Percentiles rank a stretch among this genome's conserved stretches.
Evolutionary conservation across 345 rosid species (phyloP).

Genomic region (Eucalyptus coolabah): DNA sequence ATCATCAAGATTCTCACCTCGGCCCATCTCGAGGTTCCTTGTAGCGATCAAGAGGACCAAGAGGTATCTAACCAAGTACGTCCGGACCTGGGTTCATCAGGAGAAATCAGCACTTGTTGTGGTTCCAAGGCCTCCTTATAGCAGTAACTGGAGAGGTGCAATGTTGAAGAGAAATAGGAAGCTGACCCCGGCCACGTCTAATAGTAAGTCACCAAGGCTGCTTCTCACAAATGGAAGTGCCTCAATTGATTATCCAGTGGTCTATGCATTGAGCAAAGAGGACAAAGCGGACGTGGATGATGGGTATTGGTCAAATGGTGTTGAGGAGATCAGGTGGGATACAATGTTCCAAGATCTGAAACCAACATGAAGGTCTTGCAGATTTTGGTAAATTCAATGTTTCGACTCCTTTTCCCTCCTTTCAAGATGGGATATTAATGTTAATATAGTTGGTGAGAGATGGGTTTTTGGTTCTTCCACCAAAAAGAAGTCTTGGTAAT

Average conservation of each 20-base stretch:
- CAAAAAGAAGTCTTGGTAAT: background rate
- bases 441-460: conserved; percentile 40
- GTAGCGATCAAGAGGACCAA: conserved; percentile 49
- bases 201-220: conserved; percentile 18
- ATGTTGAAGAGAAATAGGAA: conserved; percentile 73
- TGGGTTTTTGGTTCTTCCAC: conserved; percentile 58
- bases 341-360: conserved; percentile 82
- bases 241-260: conserved; percentile 10
- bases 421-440: background rate
- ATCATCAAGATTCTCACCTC: background rate
- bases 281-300: conserved; percentile 14
- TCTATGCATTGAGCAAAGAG: conserved; percentile 19
- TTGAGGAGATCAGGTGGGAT: conserved; percentile 81
- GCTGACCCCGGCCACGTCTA: background rate
- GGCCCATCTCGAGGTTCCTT: conserved; percentile 30
- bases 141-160: background rate
- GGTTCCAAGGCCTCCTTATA: background rate
- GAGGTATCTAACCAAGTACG: conserved; percentile 25
- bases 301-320: conserved; percentile 29
- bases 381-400: background rate
- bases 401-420: background rate
- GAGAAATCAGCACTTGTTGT: conserved; percentile 48
- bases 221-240: conserved; percentile 49
- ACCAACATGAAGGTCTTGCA: conserved; percentile 51
- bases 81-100: conserved; percentile 28